A percentile compares a stretch with the other conserved stretches of the same genome.
phyloP scores from a whole-genome alignment of 352 stramenopile genomes.

The Phytopythium boreale region DNA sequence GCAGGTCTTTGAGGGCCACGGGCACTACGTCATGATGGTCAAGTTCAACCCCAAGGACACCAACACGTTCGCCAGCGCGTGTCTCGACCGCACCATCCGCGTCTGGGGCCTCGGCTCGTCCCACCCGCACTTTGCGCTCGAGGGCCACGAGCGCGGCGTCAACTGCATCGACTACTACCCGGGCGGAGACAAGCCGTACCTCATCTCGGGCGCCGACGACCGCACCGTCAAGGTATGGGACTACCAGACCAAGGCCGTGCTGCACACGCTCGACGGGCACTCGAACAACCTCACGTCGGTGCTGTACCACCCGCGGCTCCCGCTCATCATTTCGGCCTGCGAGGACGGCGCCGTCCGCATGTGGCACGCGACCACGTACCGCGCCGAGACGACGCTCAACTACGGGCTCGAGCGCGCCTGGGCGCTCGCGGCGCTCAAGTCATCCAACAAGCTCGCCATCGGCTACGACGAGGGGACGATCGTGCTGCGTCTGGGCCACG shows the following conservation, averaged over 20 bases:
- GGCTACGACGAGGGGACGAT: conserved; percentile 94
- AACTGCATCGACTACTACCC: conserved; percentile 99
- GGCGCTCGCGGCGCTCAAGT: conserved; percentile 86
- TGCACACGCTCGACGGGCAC: conserved; percentile 98
- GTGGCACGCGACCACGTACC: conserved; percentile 94
- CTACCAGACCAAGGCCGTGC: conserved; percentile 99
- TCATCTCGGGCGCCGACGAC: conserved; percentile 96
- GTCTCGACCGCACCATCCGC: conserved; percentile 97
- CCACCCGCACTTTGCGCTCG: conserved; percentile 91
- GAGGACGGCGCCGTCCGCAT: conserved; percentile 97
- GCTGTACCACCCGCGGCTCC: conserved; percentile 98
- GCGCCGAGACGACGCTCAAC: conserved; percentile 98
- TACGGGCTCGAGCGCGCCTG: conserved; percentile 99
- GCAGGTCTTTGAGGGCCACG: conserved; percentile 91
- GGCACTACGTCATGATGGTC: conserved; percentile 99
- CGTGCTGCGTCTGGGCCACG: conserved; percentile 96
- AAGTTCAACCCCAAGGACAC: conserved; percentile 99
- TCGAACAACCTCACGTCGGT: conserved; percentile 98
- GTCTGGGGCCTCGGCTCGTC: conserved; percentile 92
- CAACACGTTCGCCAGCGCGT: conserved; percentile 98
- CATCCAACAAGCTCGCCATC: conserved; percentile 92
- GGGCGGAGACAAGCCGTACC: conserved; percentile 98
- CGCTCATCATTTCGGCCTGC: conserved; percentile 96
- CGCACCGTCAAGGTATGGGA: conserved; percentile 99
- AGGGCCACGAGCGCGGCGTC: conserved; percentile 95